Percentiles rank a stretch among this genome's conserved stretches.
Evolutionary conservation across 1,284 basidiomycete genomes (phyloP).

Genomic region (Rhodotorula sp.): DNA sequence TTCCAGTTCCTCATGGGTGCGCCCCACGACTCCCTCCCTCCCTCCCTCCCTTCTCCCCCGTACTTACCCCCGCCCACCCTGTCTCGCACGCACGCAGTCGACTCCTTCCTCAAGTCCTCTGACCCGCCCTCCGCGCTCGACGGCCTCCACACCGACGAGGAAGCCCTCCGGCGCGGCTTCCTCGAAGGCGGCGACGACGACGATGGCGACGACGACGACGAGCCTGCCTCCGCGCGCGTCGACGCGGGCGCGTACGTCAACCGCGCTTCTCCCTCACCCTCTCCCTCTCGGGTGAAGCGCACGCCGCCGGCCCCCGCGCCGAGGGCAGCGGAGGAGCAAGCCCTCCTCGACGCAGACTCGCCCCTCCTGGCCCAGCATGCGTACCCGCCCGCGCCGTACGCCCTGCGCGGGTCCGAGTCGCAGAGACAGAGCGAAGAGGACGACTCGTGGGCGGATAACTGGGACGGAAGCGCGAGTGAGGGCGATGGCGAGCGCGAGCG

Average conservation of each 20-base stretch:
- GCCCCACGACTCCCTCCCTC: neutral
- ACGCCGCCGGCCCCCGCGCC: neutral
- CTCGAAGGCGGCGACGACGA: conserved; percentile 55
- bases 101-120: conserved; percentile 69
- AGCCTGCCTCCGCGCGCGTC: neutral
- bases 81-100: conserved; percentile 46
- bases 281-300: too few species aligned
- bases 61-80: neutral
- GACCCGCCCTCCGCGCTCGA: conserved; percentile 3
- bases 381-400: neutral
- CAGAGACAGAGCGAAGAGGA: neutral
- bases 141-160: conserved; percentile 38
- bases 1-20: conserved; percentile 39
- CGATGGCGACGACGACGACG: neutral
- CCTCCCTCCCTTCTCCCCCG: neutral
- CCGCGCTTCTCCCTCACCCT: too few species aligned
- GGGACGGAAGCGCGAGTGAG: conserved; percentile 5
- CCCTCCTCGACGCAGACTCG: neutral
- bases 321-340: neutral
- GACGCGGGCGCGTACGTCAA: neutral
- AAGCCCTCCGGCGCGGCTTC: conserved; percentile 60
- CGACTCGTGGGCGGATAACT: conserved; percentile 12
- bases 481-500: too few species aligned
- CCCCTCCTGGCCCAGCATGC: neutral
- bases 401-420: too few species aligned